A percentile compares a stretch with the other conserved stretches of the same genome.
Evolutionary conservation across 441 rosid species (phyloP).

Genomic region (Melastoma candidum): DNA sequence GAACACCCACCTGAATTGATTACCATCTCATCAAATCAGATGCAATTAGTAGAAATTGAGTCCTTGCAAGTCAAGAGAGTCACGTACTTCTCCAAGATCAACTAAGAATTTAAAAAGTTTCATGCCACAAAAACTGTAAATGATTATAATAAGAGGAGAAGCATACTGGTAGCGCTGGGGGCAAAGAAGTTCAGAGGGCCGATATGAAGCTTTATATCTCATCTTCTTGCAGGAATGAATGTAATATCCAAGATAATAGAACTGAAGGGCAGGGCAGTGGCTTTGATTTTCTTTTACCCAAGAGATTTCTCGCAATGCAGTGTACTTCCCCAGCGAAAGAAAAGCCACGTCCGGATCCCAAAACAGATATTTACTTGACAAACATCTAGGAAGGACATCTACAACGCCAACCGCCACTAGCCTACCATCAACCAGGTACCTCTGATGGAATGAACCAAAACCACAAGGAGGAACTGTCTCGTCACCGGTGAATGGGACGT

Average conservation of each 20-base stretch:
- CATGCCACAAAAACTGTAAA: background rate
- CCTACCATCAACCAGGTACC: constrained; percentile 62
- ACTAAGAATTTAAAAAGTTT: background rate
- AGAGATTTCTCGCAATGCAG: constrained; percentile 79
- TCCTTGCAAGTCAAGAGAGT: background rate
- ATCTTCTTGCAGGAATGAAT: constrained; percentile 91
- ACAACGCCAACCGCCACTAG: constrained; percentile 89
- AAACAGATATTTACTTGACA: constrained; percentile 88
- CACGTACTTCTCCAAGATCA: background rate
- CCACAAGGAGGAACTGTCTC: constrained; percentile 66
- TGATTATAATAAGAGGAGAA: constrained; percentile 10
- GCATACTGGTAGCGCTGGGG: constrained; percentile 88
- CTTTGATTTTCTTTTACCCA: constrained; percentile 74
- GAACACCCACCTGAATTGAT: constrained; percentile 69
- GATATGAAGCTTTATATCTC: constrained; percentile 94
- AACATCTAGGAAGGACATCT: constrained; percentile 83
- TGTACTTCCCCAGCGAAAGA: constrained; percentile 79
- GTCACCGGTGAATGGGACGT: constrained; percentile 56
- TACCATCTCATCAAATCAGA: background rate
- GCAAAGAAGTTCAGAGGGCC: constrained; percentile 88
- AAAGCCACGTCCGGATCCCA: constrained; percentile 95
- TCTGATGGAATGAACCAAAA: constrained; percentile 96
- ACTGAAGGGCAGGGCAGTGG: constrained; percentile 63
- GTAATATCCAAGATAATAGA: constrained; percentile 93
- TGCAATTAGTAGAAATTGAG: background rate